These are phyloP conservation scores for Paraphoma sp. DNA, from an alignment of 2,329 filamentous ascomycete genomes.

Conservation along the genomic window DNA sequence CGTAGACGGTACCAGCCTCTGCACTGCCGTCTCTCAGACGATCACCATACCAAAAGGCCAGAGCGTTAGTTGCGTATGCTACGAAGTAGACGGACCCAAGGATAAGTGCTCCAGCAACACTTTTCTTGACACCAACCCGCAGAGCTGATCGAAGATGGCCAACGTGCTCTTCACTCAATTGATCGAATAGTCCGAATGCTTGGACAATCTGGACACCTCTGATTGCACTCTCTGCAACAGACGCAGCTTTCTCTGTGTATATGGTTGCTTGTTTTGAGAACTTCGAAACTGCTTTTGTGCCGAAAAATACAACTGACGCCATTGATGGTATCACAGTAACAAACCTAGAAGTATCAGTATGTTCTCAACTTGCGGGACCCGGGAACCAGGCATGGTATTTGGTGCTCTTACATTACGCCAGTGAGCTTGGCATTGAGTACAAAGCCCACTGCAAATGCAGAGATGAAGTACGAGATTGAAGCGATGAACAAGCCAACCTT, in stretches of 20 bases:
- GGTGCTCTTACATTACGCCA: slow-evolving; percentile 45
- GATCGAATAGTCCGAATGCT: slow-evolving; percentile 54
- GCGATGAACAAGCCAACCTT: slow-evolving; percentile 56
- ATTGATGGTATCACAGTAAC: slow-evolving; percentile 58
- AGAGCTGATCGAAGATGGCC: slow-evolving; percentile 43
- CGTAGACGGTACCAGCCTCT: slow-evolving; percentile 63
- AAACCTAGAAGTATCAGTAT: slow-evolving; percentile 32
- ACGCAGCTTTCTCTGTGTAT: slow-evolving; percentile 51
- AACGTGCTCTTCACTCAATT: slow-evolving; percentile 48
- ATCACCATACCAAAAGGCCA: slow-evolving; percentile 55
- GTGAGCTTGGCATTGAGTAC: slow-evolving; percentile 52
- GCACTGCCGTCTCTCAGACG: slow-evolving; percentile 32
- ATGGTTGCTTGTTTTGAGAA: slow-evolving; percentile 48
- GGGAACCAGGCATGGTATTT: not conserved
- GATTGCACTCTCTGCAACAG: slow-evolving; percentile 55
- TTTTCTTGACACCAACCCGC: slow-evolving; percentile 49
- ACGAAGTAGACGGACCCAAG: slow-evolving; percentile 54
- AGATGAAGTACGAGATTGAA: slow-evolving; percentile 54
- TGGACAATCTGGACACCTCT: slow-evolving; percentile 56
- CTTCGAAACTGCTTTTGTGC: slow-evolving; percentile 51
- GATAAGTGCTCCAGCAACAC: slow-evolving; percentile 49
- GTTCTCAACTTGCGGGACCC: no score
- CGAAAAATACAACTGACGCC: slow-evolving; percentile 50
- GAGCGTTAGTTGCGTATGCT: slow-evolving; percentile 53
- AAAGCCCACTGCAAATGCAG: slow-evolving; percentile 55